Evolutionary conservation across 306 rosid species (phyloP).

Genomic region (Mimosa bimucronata): DNA sequence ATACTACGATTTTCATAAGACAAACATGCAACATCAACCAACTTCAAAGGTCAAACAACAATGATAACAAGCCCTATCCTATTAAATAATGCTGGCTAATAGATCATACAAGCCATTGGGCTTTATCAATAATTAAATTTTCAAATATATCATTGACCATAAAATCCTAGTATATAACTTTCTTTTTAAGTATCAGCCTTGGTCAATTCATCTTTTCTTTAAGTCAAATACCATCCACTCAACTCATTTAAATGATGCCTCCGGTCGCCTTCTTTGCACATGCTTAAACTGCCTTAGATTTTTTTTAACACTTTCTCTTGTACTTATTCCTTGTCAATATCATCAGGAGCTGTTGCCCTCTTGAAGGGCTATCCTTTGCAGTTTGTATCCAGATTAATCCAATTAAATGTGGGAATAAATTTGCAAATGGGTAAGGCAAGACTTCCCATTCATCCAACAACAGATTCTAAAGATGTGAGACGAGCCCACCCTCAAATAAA

Average conservation of each 20-base stretch:
- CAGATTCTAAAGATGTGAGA: not conserved
- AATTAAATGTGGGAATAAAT: no score
- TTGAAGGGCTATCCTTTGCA: no score
- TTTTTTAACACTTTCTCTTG: no score
- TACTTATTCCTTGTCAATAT: no score
- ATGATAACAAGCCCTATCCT: not conserved
- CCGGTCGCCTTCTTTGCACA: no score
- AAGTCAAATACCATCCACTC: no score
- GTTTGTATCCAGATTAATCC: no score
- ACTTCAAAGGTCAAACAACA: not conserved
- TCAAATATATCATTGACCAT: not conserved
- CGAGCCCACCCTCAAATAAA: conserved; percentile 20
- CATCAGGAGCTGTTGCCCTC: no score
- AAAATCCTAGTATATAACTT: not conserved
- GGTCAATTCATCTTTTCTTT: no score
- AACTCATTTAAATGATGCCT: no score
- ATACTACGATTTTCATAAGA: not conserved
- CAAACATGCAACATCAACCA: conserved; percentile 16
- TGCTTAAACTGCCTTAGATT: no score
- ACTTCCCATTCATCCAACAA: not conserved
- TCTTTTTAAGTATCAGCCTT: not conserved
- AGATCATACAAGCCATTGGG: not conserved
- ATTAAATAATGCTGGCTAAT: not conserved
- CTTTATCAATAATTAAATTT: no score
- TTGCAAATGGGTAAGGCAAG: not conserved